phyloP scores from a whole-genome alignment of 2,329 filamentous ascomycete genomes.

The Ophiosphaerella narmari region DNA sequence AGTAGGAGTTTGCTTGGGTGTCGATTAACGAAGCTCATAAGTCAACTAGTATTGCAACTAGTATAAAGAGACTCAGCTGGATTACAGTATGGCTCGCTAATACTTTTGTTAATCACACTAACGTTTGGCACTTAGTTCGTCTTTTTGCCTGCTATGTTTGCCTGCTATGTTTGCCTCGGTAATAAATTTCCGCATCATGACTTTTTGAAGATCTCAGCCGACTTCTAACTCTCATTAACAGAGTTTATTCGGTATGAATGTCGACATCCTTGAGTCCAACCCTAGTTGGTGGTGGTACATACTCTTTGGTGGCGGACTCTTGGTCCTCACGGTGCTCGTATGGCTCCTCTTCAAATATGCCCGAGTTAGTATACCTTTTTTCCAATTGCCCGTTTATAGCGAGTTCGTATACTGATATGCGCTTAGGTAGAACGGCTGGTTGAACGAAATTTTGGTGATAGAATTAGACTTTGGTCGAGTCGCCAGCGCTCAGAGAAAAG shows the following conservation, averaged over 20 bases:
- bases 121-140: constrained; percentile 2
- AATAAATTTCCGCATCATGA: not conserved
- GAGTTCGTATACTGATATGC: not conserved
- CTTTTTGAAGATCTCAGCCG: not conserved
- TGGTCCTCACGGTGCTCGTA: not conserved
- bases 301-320: not conserved
- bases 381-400: not conserved
- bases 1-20: constrained; percentile 13
- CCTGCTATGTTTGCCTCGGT: constrained; percentile 7
- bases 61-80: constrained; percentile 13
- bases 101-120: not conserved
- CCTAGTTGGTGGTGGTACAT: constrained; percentile 5
- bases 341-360: constrained; percentile 4
- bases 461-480: not conserved
- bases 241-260: constrained; percentile 8
- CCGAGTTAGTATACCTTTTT: not conserved
- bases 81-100: constrained; percentile 4
- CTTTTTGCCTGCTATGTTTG: constrained; percentile 6
- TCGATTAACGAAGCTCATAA: constrained; percentile 13
- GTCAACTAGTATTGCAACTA: constrained; percentile 11
- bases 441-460: not conserved
- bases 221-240: not conserved
- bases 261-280: constrained; percentile 1
- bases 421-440: not conserved
- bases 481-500: not conserved